A percentile compares a stretch with the other conserved stretches of the same genome.
phyloP scores from a whole-genome alignment of 2,329 filamentous ascomycete genomes.

The Pseudogymnoascus sp. region DNA sequence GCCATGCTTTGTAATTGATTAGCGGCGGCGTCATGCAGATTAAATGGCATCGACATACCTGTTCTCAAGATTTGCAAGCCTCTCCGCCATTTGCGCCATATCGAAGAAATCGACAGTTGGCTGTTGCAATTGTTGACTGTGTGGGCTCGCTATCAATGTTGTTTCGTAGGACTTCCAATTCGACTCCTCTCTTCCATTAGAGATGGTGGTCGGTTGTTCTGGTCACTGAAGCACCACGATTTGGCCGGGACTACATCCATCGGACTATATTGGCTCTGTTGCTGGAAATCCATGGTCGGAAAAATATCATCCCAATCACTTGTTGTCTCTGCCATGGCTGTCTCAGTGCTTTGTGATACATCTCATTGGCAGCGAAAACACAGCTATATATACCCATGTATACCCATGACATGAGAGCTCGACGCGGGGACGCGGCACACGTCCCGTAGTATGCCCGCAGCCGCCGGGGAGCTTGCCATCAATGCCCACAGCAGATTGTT shows the following conservation, averaged over 20 bases:
- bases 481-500: too few species aligned
- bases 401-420: not conserved
- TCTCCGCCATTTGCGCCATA: not conserved
- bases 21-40: not conserved
- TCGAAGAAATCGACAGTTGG: not conserved
- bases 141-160: not conserved
- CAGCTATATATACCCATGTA: not conserved
- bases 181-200: not conserved
- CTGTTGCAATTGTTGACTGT: not conserved
- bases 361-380: not conserved
- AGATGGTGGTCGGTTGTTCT: not conserved
- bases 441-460: not conserved
- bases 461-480: not conserved
- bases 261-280: not conserved
- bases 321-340: not conserved
- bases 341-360: not conserved
- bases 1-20: not conserved
- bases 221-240: not conserved
- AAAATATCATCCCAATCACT: not conserved
- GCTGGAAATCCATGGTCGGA: not conserved
- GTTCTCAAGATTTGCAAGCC: not conserved
- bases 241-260: not conserved
- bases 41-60: not conserved
- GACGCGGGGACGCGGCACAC: not conserved
- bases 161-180: not conserved